Evolutionary conservation across 2,329 filamentous ascomycete genomes (phyloP).

Genomic region (Aureobasidium vineae): DNA sequence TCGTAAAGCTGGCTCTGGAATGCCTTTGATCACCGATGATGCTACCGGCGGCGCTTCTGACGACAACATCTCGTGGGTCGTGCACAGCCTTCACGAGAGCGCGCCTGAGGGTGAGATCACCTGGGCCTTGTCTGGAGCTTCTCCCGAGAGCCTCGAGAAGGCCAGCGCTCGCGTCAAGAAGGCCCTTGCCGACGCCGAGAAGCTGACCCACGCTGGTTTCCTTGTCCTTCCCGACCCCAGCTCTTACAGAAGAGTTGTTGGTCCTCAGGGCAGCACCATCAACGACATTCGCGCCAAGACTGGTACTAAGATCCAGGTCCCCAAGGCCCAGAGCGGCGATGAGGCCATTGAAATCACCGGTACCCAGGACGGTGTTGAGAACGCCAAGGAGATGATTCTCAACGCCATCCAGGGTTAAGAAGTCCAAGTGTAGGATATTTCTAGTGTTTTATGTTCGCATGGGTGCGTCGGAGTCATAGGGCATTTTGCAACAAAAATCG

Average conservation of each 20-base stretch:
- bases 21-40: constrained; percentile 94
- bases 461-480: constrained; percentile 19
- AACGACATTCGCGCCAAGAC: constrained; percentile 91
- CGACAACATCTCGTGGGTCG: constrained; percentile 77
- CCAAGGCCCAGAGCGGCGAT: constrained; percentile 64
- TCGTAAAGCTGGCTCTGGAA: constrained; percentile 54
- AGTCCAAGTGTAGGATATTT: background rate
- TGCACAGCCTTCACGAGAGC: constrained; percentile 73
- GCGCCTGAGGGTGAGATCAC: constrained; percentile 64
- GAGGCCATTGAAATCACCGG: constrained; percentile 93
- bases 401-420: constrained; percentile 15
- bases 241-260: constrained; percentile 88
- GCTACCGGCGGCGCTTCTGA: constrained; percentile 46
- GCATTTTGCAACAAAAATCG: constrained; percentile 19
- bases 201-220: constrained; percentile 75
- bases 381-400: constrained; percentile 84
- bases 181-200: constrained; percentile 69
- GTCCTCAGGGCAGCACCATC: constrained; percentile 83
- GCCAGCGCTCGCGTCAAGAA: constrained; percentile 72
- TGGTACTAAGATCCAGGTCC: constrained; percentile 90
- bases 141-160: constrained; percentile 72
- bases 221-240: constrained; percentile 84
- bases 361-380: constrained; percentile 73
- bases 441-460: constrained; percentile 6
- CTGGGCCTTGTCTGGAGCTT: constrained; percentile 79